Conservation (phyloP, 495 filamentous ascomycete genomes). For the Penicillium pulvis region DNA sequence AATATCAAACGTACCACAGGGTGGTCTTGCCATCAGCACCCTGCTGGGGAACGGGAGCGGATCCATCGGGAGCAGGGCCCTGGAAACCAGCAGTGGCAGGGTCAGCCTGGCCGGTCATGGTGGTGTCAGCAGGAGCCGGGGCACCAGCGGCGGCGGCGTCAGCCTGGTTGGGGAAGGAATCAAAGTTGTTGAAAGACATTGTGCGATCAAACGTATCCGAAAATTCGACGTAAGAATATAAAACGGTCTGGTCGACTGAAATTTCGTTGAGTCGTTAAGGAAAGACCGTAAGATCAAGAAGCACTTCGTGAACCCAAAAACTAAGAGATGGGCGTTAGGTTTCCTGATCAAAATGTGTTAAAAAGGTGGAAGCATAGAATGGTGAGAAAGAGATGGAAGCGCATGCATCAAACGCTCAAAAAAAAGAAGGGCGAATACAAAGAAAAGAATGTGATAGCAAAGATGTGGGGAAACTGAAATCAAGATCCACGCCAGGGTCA, state of each 20-base stretch:
- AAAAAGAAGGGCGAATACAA: neutral
- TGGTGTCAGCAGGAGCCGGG: constrained; percentile 52
- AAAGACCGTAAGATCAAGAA: constrained; percentile 43
- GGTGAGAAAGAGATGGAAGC: neutral
- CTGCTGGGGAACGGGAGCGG: constrained; percentile 55
- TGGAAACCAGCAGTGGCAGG: constrained; percentile 57
- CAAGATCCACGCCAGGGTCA: constrained; percentile 2
- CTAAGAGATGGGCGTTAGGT: constrained; percentile 29
- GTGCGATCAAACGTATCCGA: constrained; percentile 32
- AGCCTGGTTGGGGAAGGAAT: constrained; percentile 57
- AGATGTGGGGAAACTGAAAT: neutral
- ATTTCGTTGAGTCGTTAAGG: constrained; percentile 48
- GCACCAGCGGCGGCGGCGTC: constrained; percentile 57
- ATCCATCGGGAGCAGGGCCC: constrained; percentile 53
- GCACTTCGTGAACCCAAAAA: constrained; percentile 34
- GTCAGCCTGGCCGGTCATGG: constrained; percentile 57
- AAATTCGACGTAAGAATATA: constrained; percentile 38
- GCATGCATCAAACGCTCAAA: neutral
- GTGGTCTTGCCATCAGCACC: constrained; percentile 75
- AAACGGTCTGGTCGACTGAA: constrained; percentile 38
- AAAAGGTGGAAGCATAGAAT: neutral
- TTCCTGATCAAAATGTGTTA: constrained; percentile 16
- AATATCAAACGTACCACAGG: constrained; percentile 62
- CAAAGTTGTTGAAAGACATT: constrained; percentile 65
- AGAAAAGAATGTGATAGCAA: neutral